Percentiles rank a stretch among this genome's conserved stretches.
phyloP scores from a whole-genome alignment of 306 rosid species.

The Vicia faba region DNA sequence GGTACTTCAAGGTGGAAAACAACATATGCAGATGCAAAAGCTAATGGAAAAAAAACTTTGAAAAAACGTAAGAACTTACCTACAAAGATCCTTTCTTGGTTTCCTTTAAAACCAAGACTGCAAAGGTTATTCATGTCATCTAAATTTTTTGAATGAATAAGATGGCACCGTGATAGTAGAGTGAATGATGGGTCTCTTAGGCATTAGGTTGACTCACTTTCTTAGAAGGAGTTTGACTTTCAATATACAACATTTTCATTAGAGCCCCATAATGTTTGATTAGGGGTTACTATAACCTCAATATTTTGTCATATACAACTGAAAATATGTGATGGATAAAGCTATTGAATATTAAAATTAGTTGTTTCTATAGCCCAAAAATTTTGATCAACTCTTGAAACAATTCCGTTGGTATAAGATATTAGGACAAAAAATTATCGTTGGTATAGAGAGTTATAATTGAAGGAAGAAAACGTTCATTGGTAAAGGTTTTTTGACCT shows the following conservation, averaged over 20 bases:
- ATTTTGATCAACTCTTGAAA: no score
- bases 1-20: conserved; percentile 3
- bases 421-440: no score
- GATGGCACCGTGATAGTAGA: conserved; percentile 15
- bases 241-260: background rate
- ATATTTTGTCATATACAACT: no score
- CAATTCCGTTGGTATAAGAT: no score
- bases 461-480: no score
- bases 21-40: background rate
- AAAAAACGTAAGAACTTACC: background rate
- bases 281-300: background rate
- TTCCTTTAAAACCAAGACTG: background rate
- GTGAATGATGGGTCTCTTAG: background rate
- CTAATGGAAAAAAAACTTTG: background rate
- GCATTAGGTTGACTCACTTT: background rate
- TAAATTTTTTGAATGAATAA: background rate
- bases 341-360: no score
- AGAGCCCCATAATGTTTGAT: background rate
- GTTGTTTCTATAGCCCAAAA: no score
- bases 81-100: background rate
- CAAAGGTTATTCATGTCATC: background rate
- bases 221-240: conserved; percentile 10
- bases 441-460: no score
- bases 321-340: no score
- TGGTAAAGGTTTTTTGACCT: no score